Evolutionary conservation across 495 filamentous ascomycete genomes (phyloP).

Genomic region (Cercophora sp.): DNA sequence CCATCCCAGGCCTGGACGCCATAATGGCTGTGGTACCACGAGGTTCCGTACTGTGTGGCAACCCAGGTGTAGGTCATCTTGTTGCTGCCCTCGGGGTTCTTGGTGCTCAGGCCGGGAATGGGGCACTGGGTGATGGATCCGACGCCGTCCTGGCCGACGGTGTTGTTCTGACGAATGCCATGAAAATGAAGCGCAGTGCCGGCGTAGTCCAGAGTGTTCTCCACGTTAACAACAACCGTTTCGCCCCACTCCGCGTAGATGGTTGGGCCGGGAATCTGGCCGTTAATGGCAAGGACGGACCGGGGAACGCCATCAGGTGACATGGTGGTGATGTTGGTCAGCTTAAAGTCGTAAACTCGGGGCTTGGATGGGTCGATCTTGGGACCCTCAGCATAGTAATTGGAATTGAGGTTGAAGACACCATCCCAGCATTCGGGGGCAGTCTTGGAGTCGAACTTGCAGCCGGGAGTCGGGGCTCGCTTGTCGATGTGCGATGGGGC

Average conservation of each 20-base stretch:
- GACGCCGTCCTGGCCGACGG: conserved; percentile 36
- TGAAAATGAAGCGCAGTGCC: conserved; percentile 50
- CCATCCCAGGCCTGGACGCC: conserved; percentile 21
- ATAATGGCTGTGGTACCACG: conserved; percentile 55
- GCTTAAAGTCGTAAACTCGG: conserved; percentile 41
- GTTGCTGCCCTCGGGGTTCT: too few species aligned
- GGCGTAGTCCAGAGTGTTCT: conserved; percentile 38
- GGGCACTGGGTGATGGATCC: conserved; percentile 44
- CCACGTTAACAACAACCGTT: conserved; percentile 45
- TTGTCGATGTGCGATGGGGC: not conserved
- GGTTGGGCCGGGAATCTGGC: conserved; percentile 40
- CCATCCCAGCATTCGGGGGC: conserved; percentile 15
- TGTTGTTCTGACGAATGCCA: conserved; percentile 38
- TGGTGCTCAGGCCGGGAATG: conserved; percentile 43
- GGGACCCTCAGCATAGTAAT: conserved; percentile 47
- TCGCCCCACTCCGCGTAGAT: conserved; percentile 46
- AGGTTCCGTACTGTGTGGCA: conserved; percentile 48
- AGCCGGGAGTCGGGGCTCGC: not conserved
- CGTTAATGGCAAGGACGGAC: conserved; percentile 41
- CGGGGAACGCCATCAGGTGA: conserved; percentile 48
- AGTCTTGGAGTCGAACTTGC: conserved; percentile 3
- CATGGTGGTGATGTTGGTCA: conserved; percentile 37
- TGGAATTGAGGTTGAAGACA: conserved; percentile 51
- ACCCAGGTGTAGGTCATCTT: conserved; percentile 41
- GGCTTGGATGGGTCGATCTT: conserved; percentile 34